phyloP scores from a whole-genome alignment of 164 flowering plant species.

The Umbilicus rupestris region DNA sequence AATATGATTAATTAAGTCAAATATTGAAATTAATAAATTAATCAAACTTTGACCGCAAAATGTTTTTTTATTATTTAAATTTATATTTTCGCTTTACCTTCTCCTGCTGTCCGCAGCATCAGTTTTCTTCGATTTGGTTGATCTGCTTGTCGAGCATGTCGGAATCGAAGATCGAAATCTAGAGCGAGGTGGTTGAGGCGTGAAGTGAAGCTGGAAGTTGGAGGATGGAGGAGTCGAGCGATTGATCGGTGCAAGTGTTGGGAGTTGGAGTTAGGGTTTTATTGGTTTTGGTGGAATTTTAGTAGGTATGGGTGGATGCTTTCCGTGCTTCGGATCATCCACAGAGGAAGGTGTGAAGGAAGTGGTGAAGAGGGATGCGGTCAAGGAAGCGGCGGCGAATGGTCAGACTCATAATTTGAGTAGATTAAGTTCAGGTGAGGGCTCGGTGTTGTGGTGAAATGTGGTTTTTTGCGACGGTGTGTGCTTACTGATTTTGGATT shows the following conservation, averaged over 20 bases:
- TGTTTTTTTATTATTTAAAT: too few species aligned
- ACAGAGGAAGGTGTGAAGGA: slow-evolving; percentile 33
- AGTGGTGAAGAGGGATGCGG: slow-evolving; percentile 39
- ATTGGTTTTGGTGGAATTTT: slow-evolving; percentile 12
- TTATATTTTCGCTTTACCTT: slow-evolving; percentile 20
- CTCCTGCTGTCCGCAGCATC: slow-evolving; percentile 15
- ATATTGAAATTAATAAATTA: too few species aligned
- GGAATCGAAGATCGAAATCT: neutral
- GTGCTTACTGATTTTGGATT: too few species aligned
- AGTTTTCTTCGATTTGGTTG: slow-evolving; percentile 39
- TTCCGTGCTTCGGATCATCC: slow-evolving; percentile 55
- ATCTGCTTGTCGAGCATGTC: slow-evolving; percentile 27
- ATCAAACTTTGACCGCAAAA: too few species aligned
- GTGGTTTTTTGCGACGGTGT: too few species aligned
- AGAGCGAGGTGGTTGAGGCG: slow-evolving; percentile 5
- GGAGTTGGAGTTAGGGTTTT: slow-evolving; percentile 15
- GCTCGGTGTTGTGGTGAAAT: too few species aligned
- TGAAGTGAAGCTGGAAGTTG: too few species aligned
- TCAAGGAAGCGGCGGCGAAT: slow-evolving; percentile 26
- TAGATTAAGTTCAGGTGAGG: neutral
- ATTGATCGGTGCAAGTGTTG: neutral
- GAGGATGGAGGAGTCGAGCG: too few species aligned
- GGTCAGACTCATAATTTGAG: neutral
- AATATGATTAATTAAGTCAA: too few species aligned
- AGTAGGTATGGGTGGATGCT: slow-evolving; percentile 56